A percentile compares a stretch with the other conserved stretches of the same genome.
phyloP scores from a whole-genome alignment of 192 early-diverging fungal species.

The Pilaira anomala region DNA sequence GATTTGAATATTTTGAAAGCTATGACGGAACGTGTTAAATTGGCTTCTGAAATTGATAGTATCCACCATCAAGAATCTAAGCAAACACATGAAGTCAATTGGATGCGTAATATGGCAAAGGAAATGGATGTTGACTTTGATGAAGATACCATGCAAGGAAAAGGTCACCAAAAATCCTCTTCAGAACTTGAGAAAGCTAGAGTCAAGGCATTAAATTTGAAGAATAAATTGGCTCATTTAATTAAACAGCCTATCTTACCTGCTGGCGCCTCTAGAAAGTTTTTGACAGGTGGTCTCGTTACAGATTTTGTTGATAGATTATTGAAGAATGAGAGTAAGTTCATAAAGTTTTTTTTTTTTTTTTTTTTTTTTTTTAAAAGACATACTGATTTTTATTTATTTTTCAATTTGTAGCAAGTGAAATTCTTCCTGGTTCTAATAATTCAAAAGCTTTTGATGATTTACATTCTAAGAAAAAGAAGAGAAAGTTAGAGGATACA shows the following conservation, averaged over 20 bases:
- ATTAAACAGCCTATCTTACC: conserved; percentile 47
- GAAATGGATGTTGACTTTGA: conserved; percentile 80
- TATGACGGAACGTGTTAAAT: conserved; percentile 71
- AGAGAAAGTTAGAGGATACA: neutral
- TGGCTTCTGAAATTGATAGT: conserved; percentile 81
- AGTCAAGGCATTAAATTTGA: conserved; percentile 44
- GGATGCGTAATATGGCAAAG: conserved; percentile 76
- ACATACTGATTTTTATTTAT: neutral
- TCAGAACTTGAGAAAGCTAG: conserved; percentile 40
- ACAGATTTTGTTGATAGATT: conserved; percentile 62
- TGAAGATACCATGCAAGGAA: conserved; percentile 53
- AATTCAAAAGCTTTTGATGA: conserved; percentile 15
- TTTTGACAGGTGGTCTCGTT: conserved; percentile 61
- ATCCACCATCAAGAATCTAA: conserved; percentile 78
- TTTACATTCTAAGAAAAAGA: conserved; percentile 2
- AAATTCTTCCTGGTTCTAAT: conserved; percentile 7
- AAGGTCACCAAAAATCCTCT: conserved; percentile 37
- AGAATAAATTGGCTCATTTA: conserved; percentile 43
- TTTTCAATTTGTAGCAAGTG: neutral
- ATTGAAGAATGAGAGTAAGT: conserved; percentile 39
- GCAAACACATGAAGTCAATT: conserved; percentile 59
- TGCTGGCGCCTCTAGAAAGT: conserved; percentile 53
- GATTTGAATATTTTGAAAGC: conserved; percentile 65
- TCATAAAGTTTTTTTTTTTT: too few relatives aligned
- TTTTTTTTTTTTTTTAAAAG: too few relatives aligned